A percentile compares a stretch with the other conserved stretches of the same genome.
These are phyloP conservation scores for Sporothrix brasiliensis DNA, from an alignment of 2,329 filamentous ascomycete genomes.

Conservation along the genomic window DNA sequence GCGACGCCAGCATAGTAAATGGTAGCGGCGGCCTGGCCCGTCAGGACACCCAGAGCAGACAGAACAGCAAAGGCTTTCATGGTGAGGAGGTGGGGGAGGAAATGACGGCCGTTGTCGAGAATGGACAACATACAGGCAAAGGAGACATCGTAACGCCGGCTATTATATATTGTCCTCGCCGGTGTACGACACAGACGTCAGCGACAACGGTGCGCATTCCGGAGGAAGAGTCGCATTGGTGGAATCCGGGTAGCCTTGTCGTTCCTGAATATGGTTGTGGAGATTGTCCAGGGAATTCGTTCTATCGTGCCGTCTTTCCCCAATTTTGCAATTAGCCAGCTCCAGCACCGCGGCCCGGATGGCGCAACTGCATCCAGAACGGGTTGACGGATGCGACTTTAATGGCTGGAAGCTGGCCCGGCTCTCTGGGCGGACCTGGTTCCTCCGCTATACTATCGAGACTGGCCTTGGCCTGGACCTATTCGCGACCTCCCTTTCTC, in stretches of 20 bases:
- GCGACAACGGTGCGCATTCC: neutral
- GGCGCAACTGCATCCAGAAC: neutral
- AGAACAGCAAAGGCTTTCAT: conserved; percentile 37
- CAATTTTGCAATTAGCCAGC: neutral
- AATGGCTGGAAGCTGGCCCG: neutral
- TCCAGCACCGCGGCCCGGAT: neutral
- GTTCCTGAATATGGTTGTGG: neutral
- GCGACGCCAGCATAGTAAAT: conserved; percentile 55
- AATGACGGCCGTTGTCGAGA: neutral
- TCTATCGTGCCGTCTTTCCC: conserved; percentile 1
- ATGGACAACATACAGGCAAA: neutral
- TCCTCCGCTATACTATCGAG: neutral
- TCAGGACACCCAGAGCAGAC: conserved; percentile 32
- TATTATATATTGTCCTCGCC: conserved; percentile 4
- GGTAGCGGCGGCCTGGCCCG: conserved; percentile 44
- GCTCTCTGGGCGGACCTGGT: neutral
- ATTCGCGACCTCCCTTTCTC: no score
- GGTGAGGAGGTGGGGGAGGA: neutral
- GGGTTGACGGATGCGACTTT: neutral
- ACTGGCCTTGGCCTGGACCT: no score
- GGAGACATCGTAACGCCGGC: neutral
- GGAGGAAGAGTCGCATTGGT: neutral
- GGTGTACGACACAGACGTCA: neutral
- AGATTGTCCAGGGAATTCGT: conserved; percentile 11
- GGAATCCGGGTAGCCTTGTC: neutral